Conservation (phyloP, 768 basidiomycete genomes). For the Termitomyces sp. region DNA sequence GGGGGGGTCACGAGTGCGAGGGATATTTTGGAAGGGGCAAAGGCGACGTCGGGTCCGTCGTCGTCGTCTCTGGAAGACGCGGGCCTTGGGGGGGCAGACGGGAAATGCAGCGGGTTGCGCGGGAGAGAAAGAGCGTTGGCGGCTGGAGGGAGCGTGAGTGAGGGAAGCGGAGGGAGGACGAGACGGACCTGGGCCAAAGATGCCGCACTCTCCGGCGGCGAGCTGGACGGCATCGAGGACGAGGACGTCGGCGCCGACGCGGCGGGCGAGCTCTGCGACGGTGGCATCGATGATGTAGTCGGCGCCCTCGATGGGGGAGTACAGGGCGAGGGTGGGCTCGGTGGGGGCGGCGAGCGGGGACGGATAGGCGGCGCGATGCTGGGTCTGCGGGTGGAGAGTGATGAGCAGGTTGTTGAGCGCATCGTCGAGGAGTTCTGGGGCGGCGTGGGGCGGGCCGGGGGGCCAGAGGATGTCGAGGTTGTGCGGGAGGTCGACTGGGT, state of each 20-base stretch:
- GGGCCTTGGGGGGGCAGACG: constrained; percentile 20
- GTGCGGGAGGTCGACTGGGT: constrained; percentile 46
- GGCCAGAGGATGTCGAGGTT: constrained; percentile 64
- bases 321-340: constrained; percentile 82
- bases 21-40: constrained; percentile 33
- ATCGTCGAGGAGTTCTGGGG: constrained; percentile 67
- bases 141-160: constrained; percentile 35
- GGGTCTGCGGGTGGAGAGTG: constrained; percentile 75
- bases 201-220: constrained; percentile 84
- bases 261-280: constrained; percentile 68
- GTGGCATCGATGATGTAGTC: constrained; percentile 78
- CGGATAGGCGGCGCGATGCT: constrained; percentile 63
- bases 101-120: constrained; percentile 73
- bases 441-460: constrained; percentile 30
- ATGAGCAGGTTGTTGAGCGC: constrained; percentile 71
- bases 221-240: constrained; percentile 81
- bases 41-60: constrained; percentile 29
- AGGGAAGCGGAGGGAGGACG: neutral
- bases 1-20: constrained; percentile 35
- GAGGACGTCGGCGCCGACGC: constrained; percentile 74
- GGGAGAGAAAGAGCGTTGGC: constrained; percentile 64
- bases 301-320: constrained; percentile 83
- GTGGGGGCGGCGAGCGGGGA: constrained; percentile 45
- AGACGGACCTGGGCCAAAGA: constrained; percentile 68
- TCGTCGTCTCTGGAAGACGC: constrained; percentile 36